phyloP scores from a whole-genome alignment of 177 flowering plant genomes.

The Vitis hybrid region DNA sequence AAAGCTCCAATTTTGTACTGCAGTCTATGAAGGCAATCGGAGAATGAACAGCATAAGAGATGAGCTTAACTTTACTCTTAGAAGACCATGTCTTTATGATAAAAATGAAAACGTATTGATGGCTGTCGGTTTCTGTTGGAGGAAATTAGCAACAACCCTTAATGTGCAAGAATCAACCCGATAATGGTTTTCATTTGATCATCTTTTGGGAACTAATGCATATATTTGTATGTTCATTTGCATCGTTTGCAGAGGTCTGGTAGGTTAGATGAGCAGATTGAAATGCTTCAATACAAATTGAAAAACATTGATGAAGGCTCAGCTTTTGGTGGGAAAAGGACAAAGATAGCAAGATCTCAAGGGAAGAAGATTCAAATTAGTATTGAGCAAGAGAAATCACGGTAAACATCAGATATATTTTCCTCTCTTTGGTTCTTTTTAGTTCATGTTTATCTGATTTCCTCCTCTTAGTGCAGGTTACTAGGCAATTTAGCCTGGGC shows the following conservation, averaged over 20 bases:
- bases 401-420: slow-evolving; percentile 27
- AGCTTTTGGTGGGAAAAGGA: slow-evolving; percentile 57
- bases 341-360: slow-evolving; percentile 67
- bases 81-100: too few relatives aligned
- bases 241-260: slow-evolving; percentile 59
- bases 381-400: slow-evolving; percentile 67
- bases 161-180: too few relatives aligned
- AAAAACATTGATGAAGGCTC: slow-evolving; percentile 60
- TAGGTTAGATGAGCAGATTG: slow-evolving; percentile 72
- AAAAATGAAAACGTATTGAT: too few relatives aligned
- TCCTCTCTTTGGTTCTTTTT: neutral
- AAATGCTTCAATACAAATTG: slow-evolving; percentile 62
- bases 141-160: too few relatives aligned
- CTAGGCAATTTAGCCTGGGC: slow-evolving; percentile 96
- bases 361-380: slow-evolving; percentile 72
- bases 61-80: too few relatives aligned
- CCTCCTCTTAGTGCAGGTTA: slow-evolving; percentile 40
- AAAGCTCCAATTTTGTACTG: too few relatives aligned
- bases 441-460: neutral
- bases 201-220: neutral
- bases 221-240: neutral
- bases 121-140: too few relatives aligned
- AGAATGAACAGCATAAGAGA: too few relatives aligned
- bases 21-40: too few relatives aligned
- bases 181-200: too few relatives aligned